Evolutionary conservation across 2,329 filamentous ascomycete species (phyloP).

Genomic region (Fusarium xylarioides): DNA sequence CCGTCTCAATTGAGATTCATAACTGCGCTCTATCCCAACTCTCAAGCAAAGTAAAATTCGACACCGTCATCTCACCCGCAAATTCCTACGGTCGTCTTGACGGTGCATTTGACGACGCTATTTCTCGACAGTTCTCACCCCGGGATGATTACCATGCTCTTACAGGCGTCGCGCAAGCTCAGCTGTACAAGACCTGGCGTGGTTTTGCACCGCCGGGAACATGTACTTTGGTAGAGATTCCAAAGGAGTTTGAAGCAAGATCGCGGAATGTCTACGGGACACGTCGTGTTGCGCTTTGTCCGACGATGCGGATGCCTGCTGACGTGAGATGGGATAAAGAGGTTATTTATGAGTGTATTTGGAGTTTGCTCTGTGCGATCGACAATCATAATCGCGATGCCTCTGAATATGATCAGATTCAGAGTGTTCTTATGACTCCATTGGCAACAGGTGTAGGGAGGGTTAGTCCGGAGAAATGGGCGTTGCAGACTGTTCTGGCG

Average conservation of each 20-base stretch:
- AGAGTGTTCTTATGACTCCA: conserved; percentile 60
- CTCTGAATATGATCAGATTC: conserved; percentile 45
- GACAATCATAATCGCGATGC: conserved; percentile 56
- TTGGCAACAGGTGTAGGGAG: conserved; percentile 59
- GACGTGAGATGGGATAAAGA: conserved; percentile 59
- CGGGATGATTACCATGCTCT: conserved; percentile 56
- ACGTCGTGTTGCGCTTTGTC: conserved; percentile 58
- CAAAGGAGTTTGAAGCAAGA: conserved; percentile 45
- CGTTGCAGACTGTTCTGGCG: conserved; percentile 58
- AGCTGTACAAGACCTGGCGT: conserved; percentile 56
- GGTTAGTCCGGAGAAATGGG: conserved; percentile 59
- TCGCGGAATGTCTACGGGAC: conserved; percentile 53
- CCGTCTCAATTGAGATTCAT: conserved; percentile 48
- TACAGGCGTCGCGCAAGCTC: conserved; percentile 54
- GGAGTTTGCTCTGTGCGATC: conserved; percentile 59
- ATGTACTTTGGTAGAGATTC: conserved; percentile 59
- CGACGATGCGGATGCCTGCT: conserved; percentile 61
- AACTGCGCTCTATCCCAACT: conserved; percentile 52
- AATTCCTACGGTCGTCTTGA: conserved; percentile 64
- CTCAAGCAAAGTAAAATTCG: conserved; percentile 49
- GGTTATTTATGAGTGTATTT: conserved; percentile 63
- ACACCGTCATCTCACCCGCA: conserved; percentile 62
- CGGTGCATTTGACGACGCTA: conserved; percentile 64
- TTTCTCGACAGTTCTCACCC: conserved; percentile 59
- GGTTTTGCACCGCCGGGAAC: conserved; percentile 62